phyloP scores from a whole-genome alignment of 495 filamentous ascomycete genomes.

The Lophiotrema nucula region DNA sequence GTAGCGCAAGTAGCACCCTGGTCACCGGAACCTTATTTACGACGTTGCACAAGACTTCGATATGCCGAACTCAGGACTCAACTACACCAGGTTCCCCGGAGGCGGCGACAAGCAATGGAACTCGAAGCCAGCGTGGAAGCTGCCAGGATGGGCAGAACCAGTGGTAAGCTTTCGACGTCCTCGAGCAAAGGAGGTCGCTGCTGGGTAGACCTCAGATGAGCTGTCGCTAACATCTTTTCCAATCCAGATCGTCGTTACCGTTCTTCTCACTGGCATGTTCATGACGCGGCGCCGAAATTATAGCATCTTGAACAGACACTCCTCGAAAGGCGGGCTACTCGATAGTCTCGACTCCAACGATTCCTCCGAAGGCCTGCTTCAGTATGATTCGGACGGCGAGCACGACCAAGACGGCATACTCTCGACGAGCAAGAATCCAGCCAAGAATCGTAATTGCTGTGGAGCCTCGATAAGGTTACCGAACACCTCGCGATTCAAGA shows the following conservation, averaged over 20 bases:
- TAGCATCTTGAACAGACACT: slow-evolving; percentile 43
- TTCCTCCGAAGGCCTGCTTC: slow-evolving; percentile 45
- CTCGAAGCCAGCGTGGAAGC: slow-evolving; percentile 48
- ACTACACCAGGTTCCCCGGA: background rate
- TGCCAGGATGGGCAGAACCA: slow-evolving; percentile 59
- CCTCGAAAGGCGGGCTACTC: slow-evolving; percentile 36
- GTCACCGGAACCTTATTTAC: too few relatives aligned
- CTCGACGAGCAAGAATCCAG: slow-evolving; percentile 42
- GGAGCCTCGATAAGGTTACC: slow-evolving; percentile 52
- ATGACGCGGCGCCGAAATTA: slow-evolving; percentile 54
- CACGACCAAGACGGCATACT: slow-evolving; percentile 32
- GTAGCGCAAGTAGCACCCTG: too few relatives aligned
- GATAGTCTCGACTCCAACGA: slow-evolving; percentile 42
- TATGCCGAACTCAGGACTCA: background rate
- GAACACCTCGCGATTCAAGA: slow-evolving; percentile 57
- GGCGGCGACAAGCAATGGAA: slow-evolving; percentile 37
- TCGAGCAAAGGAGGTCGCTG: too few relatives aligned
- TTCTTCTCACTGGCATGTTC: slow-evolving; percentile 57
- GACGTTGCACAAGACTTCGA: background rate
- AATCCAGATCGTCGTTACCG: slow-evolving; percentile 58
- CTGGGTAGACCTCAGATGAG: too few relatives aligned
- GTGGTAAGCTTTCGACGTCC: slow-evolving; percentile 52
- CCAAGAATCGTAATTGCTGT: slow-evolving; percentile 50
- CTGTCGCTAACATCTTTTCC: too few relatives aligned
- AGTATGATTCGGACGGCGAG: slow-evolving; percentile 39